Evolutionary conservation across 768 basidiomycete genomes (phyloP).

Genomic region (Galerina marginata): DNA sequence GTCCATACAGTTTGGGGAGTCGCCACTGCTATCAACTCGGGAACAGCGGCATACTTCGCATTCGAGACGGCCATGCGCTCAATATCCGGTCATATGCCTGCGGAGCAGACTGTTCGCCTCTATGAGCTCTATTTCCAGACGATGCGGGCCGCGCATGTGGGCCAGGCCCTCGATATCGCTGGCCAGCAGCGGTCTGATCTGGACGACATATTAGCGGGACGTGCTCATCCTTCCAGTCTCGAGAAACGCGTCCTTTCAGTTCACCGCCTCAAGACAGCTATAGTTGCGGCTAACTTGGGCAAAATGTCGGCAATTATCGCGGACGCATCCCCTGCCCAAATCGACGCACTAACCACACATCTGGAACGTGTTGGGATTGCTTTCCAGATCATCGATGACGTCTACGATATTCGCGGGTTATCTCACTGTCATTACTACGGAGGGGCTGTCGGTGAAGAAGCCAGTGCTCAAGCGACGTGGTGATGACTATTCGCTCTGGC

Average conservation of each 20-base stretch:
- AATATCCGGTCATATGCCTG: background rate
- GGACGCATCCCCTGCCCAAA: background rate
- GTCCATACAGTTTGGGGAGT: no score
- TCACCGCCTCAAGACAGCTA: background rate
- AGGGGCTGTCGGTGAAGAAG: background rate
- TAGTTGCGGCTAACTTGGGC: background rate
- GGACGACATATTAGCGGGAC: background rate
- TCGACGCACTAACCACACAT: background rate
- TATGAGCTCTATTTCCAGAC: background rate
- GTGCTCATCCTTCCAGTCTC: background rate
- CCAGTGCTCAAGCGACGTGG: background rate
- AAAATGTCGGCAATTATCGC: background rate
- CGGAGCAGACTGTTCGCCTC: background rate
- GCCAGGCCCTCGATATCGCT: background rate
- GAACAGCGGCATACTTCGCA: background rate
- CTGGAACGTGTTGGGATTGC: background rate
- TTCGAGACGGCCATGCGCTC: background rate
- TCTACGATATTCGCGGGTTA: background rate
- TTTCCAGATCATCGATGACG: background rate
- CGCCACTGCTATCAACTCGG: background rate
- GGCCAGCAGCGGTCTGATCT: background rate
- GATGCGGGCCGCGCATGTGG: background rate
- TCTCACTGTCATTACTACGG: background rate
- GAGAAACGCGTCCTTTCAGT: background rate
- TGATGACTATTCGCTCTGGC: background rate